phyloP scores from a whole-genome alignment of 2,329 filamentous ascomycete species.

The Colletotrichum euphorbiae region DNA sequence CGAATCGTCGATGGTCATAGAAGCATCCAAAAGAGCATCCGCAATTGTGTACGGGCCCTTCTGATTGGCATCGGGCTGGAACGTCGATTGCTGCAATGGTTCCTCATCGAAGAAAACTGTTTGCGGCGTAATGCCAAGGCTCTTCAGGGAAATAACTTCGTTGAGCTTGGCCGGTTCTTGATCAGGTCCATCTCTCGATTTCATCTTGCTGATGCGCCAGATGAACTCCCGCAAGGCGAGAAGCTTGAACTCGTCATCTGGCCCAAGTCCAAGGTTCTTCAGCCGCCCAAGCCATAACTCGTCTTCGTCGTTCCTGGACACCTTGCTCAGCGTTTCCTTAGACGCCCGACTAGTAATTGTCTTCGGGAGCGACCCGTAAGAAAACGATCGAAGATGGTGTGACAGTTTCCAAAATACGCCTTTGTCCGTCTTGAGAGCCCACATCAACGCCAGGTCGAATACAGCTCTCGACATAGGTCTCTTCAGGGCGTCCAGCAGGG shows the following conservation, averaged over 20 bases:
- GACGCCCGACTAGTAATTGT: conserved; percentile 66
- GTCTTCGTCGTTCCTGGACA: conserved; percentile 88
- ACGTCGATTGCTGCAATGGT: conserved; percentile 58
- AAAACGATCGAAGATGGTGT: conserved; percentile 71
- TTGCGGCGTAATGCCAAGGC: conserved; percentile 82
- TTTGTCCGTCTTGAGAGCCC: conserved; percentile 84
- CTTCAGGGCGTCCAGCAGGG: conserved; percentile 84
- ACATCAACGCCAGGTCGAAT: conserved; percentile 86
- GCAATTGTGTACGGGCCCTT: conserved; percentile 80
- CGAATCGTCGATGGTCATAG: conserved; percentile 83
- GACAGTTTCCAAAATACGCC: conserved; percentile 89
- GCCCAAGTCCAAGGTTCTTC: conserved; percentile 82
- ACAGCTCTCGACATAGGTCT: conserved; percentile 82
- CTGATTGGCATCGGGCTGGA: conserved; percentile 49
- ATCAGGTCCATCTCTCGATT: conserved; percentile 62
- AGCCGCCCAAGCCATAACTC: conserved; percentile 91
- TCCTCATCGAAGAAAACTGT: conserved; percentile 93
- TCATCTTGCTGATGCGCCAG: conserved; percentile 83
- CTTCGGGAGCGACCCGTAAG: conserved; percentile 71
- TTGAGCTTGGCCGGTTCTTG: conserved; percentile 65
- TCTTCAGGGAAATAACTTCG: conserved; percentile 79
- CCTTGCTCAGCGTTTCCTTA: conserved; percentile 71
- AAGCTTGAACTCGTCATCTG: conserved; percentile 91
- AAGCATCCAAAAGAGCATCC: conserved; percentile 91
- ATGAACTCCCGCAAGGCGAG: conserved; percentile 90